These are phyloP conservation scores for Komagataella mondaviorum DNA, from an alignment of 805 yeast genomes.

Conservation along the genomic window DNA sequence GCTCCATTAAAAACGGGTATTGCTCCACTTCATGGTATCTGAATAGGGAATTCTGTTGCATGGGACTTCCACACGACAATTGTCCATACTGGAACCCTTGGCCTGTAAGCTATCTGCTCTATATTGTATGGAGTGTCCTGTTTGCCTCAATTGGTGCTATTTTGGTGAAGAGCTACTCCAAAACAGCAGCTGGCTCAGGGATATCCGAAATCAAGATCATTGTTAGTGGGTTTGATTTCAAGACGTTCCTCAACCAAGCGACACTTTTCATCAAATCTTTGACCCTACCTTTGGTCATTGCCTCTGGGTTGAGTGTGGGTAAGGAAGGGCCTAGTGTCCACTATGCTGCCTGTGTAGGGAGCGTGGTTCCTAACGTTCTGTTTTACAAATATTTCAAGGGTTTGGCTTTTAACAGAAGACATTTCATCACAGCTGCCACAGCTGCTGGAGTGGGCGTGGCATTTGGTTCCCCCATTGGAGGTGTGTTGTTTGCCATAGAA, in stretches of 20 bases:
- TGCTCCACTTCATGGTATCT: conserved; percentile 61
- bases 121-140: conserved; percentile 40
- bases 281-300: conserved; percentile 81
- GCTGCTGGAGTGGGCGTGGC: conserved; percentile 99
- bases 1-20: conserved; percentile 65
- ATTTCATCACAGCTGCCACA: conserved; percentile 74
- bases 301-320: conserved; percentile 88
- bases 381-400: conserved; percentile 30
- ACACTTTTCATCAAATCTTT: conserved; percentile 67
- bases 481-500: conserved; percentile 86
- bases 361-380: conserved; percentile 40
- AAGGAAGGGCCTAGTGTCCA: conserved; percentile 98
- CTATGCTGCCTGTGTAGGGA: conserved; percentile 95
- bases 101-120: conserved; percentile 48
- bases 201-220: conserved; percentile 94
- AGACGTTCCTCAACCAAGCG: conserved; percentile 60
- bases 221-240: conserved; percentile 75
- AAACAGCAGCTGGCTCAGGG: conserved; percentile 94
- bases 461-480: conserved; percentile 94
- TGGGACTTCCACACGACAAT: conserved; percentile 33
- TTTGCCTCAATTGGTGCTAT: conserved; percentile 57
- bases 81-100: conserved; percentile 67
- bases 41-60: conserved; percentile 71
- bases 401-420: conserved; percentile 31
- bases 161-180: conserved; percentile 61